These are phyloP conservation scores for Hypoxylon sp. DNA, from an alignment of 2,329 filamentous ascomycete genomes.

Conservation along the genomic window DNA sequence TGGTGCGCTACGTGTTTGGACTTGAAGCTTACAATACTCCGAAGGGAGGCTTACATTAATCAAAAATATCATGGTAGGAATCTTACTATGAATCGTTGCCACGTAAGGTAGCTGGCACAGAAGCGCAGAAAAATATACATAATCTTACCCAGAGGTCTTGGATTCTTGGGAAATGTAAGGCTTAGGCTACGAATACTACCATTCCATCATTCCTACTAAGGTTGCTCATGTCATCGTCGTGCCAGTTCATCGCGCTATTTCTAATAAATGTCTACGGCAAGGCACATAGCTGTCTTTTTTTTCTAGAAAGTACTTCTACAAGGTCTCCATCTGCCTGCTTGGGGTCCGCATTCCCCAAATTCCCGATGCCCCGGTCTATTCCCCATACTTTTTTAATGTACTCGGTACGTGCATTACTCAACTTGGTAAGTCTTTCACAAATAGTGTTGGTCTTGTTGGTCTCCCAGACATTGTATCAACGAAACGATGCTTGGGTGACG, in stretches of 20 bases:
- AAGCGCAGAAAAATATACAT: slow-evolving; percentile 29
- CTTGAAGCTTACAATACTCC: slow-evolving; percentile 39
- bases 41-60: slow-evolving; percentile 40
- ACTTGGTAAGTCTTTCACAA: slow-evolving; percentile 35
- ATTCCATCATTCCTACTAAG: slow-evolving; percentile 37
- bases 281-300: slow-evolving; percentile 16
- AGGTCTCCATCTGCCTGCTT: slow-evolving; percentile 12
- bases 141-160: slow-evolving; percentile 29
- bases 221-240: slow-evolving; percentile 27
- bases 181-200: slow-evolving; percentile 39
- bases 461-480: slow-evolving; percentile 38
- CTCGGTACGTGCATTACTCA: slow-evolving; percentile 33
- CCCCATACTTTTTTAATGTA: slow-evolving; percentile 42
- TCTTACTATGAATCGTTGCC: slow-evolving; percentile 45
- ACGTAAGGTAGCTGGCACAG: slow-evolving; percentile 34
- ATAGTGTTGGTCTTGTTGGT: slow-evolving; percentile 16
- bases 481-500: slow-evolving; percentile 40
- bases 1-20: slow-evolving; percentile 35
- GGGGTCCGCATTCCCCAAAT: slow-evolving; percentile 26
- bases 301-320: slow-evolving; percentile 24
- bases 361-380: slow-evolving; percentile 34
- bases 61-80: slow-evolving; percentile 35
- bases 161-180: slow-evolving; percentile 41
- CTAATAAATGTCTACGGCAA: slow-evolving; percentile 29
- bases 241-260: slow-evolving; percentile 31